Percentiles rank a stretch among this genome's conserved stretches.
Conservation (phyloP, 352 stramenopile species). For the Pythium insidiosum region DNA sequence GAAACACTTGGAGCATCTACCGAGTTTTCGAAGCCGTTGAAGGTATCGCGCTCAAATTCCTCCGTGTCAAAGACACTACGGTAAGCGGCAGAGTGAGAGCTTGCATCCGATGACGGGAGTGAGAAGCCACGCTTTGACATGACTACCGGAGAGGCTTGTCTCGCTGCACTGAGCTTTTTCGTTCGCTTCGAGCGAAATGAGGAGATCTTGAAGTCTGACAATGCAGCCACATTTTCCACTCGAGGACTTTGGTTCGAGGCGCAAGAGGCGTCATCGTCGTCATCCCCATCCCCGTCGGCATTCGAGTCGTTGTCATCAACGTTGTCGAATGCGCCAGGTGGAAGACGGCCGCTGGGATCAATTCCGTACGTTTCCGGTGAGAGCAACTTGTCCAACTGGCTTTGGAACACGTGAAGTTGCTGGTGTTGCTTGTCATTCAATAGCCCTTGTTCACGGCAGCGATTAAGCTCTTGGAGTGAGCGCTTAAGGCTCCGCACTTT, state of each 20-base stretch:
- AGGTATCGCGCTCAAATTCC: background rate
- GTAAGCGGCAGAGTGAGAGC: background rate
- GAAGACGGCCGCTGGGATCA: conserved; percentile 47
- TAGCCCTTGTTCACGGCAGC: conserved; percentile 50
- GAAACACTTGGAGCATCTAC: conserved; percentile 14
- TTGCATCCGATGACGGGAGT: conserved; percentile 2
- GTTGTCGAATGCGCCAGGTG: conserved; percentile 16
- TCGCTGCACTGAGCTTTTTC: conserved; percentile 8
- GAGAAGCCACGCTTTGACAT: conserved; percentile 9
- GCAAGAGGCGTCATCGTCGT: conserved; percentile 22
- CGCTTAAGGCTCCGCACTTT: conserved; percentile 55
- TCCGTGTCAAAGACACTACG: conserved; percentile 1
- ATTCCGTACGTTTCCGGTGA: conserved; percentile 78
- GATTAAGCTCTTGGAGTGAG: conserved; percentile 44
- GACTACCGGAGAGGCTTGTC: background rate
- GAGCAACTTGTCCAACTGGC: conserved; percentile 68
- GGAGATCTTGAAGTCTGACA: conserved; percentile 26
- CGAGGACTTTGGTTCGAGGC: conserved; percentile 26
- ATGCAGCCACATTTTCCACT: conserved; percentile 14
- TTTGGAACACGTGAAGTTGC: conserved; percentile 57
- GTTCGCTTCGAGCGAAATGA: conserved; percentile 13
- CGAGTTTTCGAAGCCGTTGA: background rate
- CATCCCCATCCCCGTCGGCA: conserved; percentile 13
- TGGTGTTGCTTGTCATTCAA: conserved; percentile 75
- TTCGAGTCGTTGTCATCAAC: conserved; percentile 28